Base-by-base conservation (phyloP, 441 rosid species). In the Rhodomyrtus psidioides region DNA sequence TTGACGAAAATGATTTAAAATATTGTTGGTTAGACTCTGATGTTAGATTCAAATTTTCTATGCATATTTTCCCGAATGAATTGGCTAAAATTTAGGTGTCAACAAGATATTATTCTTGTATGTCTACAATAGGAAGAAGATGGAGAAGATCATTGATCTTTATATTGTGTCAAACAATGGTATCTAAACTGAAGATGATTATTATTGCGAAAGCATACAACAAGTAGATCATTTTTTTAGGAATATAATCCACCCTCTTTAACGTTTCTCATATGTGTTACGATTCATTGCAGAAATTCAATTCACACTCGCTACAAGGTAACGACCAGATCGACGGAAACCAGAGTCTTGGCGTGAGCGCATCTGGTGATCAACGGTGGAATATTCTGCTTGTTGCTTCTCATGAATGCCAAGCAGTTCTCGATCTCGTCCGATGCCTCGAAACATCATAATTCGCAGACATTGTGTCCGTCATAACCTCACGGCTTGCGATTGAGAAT, bases 401-500 rank as follows among this genome's bases (percentile, higher is more conserved):
- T 27, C 65, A 58, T 58, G 65, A 58, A 58, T 30, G 19, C 30
- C 65, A 58, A 58, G 65, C 65, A 58, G 30, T 30, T 17, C 19
- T 6, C 30, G 65, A 58, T 58, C 13, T 58, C 85, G 21, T 88
- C 90, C 6, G 86, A 86, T 44, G 87, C 88, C 17, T n/a, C 21
- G 5, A 34, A 3, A 82, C 86, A 79, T 89, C 93, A 49, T 86
- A 87, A 23, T 88, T 90, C 4, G 90, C 91, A 2, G 87, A 53
- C 58, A 13, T 1, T 8, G 74, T 23, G 86, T 91, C 92, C 14
- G 59, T 85, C 9, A 76, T 56, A 21, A 90, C 5, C 62, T 89
- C 90, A 7, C 5, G 6, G 24, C 26, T 13, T 4, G 90, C 89
- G 15, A 75, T 53, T 30, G 12, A 34, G 62, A 89, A 89, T 4